These are phyloP conservation scores for Thymus quinquecostatus DNA, from an alignment of 257 asterid species.

Conservation along the genomic window DNA sequence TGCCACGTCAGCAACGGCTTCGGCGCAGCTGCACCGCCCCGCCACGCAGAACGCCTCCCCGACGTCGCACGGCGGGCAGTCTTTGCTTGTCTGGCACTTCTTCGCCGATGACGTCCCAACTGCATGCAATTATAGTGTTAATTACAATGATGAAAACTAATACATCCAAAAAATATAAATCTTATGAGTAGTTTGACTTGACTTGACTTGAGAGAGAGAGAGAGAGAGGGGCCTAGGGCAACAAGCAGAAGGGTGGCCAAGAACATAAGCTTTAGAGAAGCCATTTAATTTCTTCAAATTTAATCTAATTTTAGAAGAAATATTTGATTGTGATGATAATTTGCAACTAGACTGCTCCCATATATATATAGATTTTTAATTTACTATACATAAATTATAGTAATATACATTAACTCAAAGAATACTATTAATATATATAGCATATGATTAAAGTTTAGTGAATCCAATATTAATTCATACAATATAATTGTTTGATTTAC, in stretches of 20 bases:
- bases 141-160: background rate
- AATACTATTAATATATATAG: too few relatives aligned
- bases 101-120: background rate
- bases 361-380: too few relatives aligned
- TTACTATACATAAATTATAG: background rate
- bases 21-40: background rate
- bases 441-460: too few relatives aligned
- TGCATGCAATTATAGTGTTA: background rate
- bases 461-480: too few relatives aligned
- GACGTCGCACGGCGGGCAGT: background rate
- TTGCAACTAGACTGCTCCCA: background rate
- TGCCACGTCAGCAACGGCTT: background rate
- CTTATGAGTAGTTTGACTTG: too few relatives aligned
- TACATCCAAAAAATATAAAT: too few relatives aligned
- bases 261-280: conserved; percentile 11
- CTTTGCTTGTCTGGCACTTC: background rate
- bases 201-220: background rate
- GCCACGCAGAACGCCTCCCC: background rate
- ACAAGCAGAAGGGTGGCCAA: conserved; percentile 17
- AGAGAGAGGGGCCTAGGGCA: background rate
- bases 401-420: too few relatives aligned
- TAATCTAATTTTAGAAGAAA: background rate
- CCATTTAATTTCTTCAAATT: background rate
- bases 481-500: too few relatives aligned
- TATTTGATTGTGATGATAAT: background rate